Evolutionary conservation across 2,329 filamentous ascomycete genomes (phyloP), one percentile per base, ranked within the genome.

Genomic region (Alternaria consortialis): DNA sequence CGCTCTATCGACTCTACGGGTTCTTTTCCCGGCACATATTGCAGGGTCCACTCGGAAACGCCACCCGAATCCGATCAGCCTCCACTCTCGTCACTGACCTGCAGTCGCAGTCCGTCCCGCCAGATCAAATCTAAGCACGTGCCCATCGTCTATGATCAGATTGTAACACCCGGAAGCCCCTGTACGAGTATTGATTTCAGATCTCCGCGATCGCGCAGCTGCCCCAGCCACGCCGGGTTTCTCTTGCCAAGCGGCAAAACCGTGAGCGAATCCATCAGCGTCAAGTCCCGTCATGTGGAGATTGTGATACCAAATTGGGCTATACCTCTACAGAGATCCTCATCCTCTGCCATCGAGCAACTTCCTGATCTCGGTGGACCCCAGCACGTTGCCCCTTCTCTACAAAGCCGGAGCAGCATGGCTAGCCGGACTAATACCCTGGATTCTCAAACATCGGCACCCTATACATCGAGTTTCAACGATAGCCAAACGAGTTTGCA

Each of bases 291-390:
- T 77, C 80, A 84, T 83, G 82, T 84, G 59, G 81, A 83, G 75
- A 83, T 83, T 69, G 72, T 81, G 62, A 83, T 83, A 64, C 80
- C 81, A 43, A 69, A 77, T 56, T 83, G 78, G 78, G 80, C 79
- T 53, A 70, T 77, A 74, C 80, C 81, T 67, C 70, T 79, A 62
- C 72, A 79, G 57, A 74, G 71, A 71, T 73, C 79, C 53, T 70
- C 77, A 58, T 69, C 75, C 13, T 75, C 74, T 48, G 74, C 78
- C 36, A 70, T 77, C 47, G 69, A 71, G 23, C 64, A 72, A 54
- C 59, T 65, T 8, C 60, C 74, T 53, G 66, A 74, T 39, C 64
- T 63, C 47, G 61, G 67, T 27, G 37, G 34, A 29, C 50, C 58
- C 23, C 64, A 70, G 46, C 44, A 58, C 27, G 63, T 69, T 50